phyloP scores from a whole-genome alignment of 140 eudicot species.

The Stevia rebaudiana region DNA sequence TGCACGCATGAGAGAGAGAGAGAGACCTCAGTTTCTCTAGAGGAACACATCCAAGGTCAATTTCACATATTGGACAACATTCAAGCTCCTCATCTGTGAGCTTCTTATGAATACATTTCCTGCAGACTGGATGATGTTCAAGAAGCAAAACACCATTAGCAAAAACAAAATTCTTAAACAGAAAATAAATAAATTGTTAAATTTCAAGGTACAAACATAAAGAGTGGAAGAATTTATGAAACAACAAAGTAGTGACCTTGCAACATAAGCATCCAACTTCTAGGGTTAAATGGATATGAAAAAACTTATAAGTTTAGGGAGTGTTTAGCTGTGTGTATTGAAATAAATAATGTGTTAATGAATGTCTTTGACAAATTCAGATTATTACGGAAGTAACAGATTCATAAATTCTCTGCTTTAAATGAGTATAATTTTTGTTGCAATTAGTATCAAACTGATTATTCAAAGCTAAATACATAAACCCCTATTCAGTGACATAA shows the following conservation, averaged over 20 bases:
- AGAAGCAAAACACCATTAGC: conserved; percentile 18
- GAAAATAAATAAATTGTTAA: background rate
- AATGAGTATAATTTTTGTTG: background rate
- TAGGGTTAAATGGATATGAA: background rate
- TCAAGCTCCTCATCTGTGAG: conserved; percentile 76
- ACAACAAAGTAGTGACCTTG: conserved; percentile 7
- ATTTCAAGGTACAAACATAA: too few relatives aligned
- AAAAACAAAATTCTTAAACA: background rate
- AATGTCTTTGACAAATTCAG: background rate
- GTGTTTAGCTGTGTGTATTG: background rate
- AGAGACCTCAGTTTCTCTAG: conserved; percentile 74
- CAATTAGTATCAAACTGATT: background rate
- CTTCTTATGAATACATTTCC: conserved; percentile 78
- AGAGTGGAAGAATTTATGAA: background rate
- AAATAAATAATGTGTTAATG: background rate
- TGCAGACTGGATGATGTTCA: conserved; percentile 56
- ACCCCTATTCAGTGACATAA: background rate
- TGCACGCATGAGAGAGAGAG: conserved; percentile 13
- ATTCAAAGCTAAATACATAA: background rate
- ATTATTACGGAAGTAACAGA: background rate
- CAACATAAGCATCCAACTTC: conserved; percentile 7
- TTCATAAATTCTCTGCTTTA: background rate
- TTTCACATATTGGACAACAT: conserved; percentile 79
- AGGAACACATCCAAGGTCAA: conserved; percentile 68
- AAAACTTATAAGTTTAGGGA: background rate